Percentiles rank a stretch among this genome's conserved stretches.
Conservation (phyloP, 2,329 filamentous ascomycete genomes). For the Hysterium pulicare region DNA sequence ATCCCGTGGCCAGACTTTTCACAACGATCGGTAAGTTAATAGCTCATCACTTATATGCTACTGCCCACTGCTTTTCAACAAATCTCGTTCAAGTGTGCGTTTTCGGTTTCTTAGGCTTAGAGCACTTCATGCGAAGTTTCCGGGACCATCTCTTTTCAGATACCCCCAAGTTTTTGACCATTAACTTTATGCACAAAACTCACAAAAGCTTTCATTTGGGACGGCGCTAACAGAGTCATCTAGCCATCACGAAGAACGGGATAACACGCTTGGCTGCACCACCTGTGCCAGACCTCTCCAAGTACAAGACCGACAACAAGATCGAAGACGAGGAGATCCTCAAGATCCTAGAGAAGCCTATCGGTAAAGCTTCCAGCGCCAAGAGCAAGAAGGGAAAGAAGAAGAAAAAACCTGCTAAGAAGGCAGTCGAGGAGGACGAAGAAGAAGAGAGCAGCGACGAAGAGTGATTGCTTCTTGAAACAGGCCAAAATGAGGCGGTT, state of each 20-base stretch:
- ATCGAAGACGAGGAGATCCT: constrained; percentile 94
- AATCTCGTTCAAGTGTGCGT: no score
- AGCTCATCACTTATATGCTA: no score
- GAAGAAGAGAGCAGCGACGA: constrained; percentile 37
- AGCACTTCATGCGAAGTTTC: constrained; percentile 2
- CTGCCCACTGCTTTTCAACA: no score
- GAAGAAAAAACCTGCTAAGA: constrained; percentile 74
- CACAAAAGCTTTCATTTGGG: no score
- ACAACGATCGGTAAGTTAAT: constrained; percentile 80
- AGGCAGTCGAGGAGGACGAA: constrained; percentile 54
- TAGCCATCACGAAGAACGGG: constrained; percentile 97
- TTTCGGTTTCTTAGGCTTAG: no score
- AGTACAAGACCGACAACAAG: constrained; percentile 95
- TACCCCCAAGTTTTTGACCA: no score
- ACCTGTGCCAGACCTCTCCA: constrained; percentile 70
- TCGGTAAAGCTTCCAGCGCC: constrained; percentile 59
- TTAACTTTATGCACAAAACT: no score
- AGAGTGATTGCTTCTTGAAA: constrained; percentile 33
- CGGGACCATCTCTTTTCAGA: not conserved
- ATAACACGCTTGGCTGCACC: constrained; percentile 80
- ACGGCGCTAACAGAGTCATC: no score
- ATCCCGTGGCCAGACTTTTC: constrained; percentile 80
- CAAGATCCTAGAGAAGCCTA: constrained; percentile 86
- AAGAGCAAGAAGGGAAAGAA: constrained; percentile 85
- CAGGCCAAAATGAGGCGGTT: constrained; percentile 32